Evolutionary conservation across 495 filamentous ascomycete genomes (phyloP).

Genomic region (Chaetomium fimeti): DNA sequence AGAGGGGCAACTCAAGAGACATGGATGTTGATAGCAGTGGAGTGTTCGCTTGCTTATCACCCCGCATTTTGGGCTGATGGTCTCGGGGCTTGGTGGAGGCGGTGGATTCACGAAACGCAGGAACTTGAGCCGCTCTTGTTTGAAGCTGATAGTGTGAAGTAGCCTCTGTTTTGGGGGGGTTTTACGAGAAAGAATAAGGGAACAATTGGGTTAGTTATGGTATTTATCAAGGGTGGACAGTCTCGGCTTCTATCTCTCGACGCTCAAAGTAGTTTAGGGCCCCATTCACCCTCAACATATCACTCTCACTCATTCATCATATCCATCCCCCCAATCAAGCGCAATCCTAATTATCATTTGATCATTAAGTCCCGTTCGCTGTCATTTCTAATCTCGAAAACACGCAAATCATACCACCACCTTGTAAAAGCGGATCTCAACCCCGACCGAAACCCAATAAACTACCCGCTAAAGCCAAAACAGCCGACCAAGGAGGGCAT

Average conservation of each 20-base stretch:
- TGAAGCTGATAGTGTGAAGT: no score
- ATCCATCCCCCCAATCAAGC: no score
- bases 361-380: constrained; percentile 7
- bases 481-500: neutral
- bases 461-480: constrained; percentile 5
- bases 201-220: no score
- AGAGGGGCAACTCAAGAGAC: neutral
- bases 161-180: no score
- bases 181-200: no score
- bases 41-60: constrained; percentile 9
- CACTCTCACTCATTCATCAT: no score
- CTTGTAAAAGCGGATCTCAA: neutral
- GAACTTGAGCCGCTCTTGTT: no score
- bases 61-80: constrained; percentile 17
- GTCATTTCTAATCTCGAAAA: neutral
- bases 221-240: no score
- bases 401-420: neutral
- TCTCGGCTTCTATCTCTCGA: no score
- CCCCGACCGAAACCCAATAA: neutral
- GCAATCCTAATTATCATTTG: neutral
- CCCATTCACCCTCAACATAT: no score
- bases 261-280: neutral
- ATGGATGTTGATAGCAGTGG: neutral
- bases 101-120: neutral
- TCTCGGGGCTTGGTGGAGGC: neutral